A percentile compares a stretch with the other conserved stretches of the same genome.
Conservation (phyloP, 352 stramenopile genomes). For the Phytophthora ohioensis region DNA sequence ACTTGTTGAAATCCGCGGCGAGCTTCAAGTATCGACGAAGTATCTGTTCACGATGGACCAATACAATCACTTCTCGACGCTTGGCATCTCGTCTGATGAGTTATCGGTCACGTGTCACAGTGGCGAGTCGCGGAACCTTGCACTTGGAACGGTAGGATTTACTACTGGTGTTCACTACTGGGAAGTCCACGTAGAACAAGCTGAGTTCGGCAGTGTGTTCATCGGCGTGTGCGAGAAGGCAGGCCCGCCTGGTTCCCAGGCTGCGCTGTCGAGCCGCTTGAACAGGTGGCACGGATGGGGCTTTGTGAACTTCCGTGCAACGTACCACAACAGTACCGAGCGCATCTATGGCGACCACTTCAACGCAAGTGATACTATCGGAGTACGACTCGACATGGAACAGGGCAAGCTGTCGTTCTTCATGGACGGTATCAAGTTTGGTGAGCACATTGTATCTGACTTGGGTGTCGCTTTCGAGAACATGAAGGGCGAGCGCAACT, state of each 20-base stretch:
- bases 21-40: conserved; percentile 71
- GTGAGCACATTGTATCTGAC: conserved; percentile 98
- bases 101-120: conserved; percentile 84
- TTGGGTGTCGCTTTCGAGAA: conserved; percentile 97
- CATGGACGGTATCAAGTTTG: conserved; percentile 99
- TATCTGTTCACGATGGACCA: conserved; percentile 89
- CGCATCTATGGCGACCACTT: conserved; percentile 92
- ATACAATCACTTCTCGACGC: conserved; percentile 81
- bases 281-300: conserved; percentile 95
- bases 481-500: conserved; percentile 84
- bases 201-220: conserved; percentile 98
- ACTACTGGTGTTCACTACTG: conserved; percentile 96
- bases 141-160: conserved; percentile 88
- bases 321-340: conserved; percentile 92
- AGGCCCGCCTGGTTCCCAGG: conserved; percentile 78
- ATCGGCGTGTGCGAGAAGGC: conserved; percentile 96
- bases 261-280: conserved; percentile 74
- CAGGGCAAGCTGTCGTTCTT: conserved; percentile 98
- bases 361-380: conserved; percentile 97
- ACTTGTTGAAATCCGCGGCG: conserved; percentile 71
- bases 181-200: conserved; percentile 97
- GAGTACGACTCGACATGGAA: conserved; percentile 99
- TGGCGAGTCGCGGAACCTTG: conserved; percentile 88
- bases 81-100: conserved; percentile 79
- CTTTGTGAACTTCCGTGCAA: conserved; percentile 98